Evolutionary conservation across 495 filamentous ascomycete species (phyloP).

Genomic region (Neurospora terricola): DNA sequence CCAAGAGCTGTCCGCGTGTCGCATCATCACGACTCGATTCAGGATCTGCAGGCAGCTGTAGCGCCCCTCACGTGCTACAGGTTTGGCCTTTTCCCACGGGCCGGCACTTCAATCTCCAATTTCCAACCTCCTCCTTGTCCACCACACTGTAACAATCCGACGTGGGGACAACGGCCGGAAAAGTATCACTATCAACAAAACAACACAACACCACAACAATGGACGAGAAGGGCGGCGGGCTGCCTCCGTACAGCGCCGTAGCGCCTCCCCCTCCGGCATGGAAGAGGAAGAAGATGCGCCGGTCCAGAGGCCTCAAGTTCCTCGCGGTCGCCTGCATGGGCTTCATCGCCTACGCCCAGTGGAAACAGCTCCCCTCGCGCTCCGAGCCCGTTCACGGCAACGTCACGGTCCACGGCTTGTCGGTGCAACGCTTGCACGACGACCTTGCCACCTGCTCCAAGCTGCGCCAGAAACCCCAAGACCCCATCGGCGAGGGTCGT

Average conservation of each 20-base stretch:
- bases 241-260: slow-evolving; percentile 14
- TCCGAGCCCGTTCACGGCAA: slow-evolving; percentile 1
- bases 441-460: slow-evolving; percentile 28
- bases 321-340: slow-evolving; percentile 26
- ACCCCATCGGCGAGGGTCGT: slow-evolving; percentile 35
- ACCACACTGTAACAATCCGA: neutral
- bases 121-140: neutral
- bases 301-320: slow-evolving; percentile 24
- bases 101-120: neutral
- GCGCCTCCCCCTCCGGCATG: slow-evolving; percentile 7
- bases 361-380: slow-evolving; percentile 29
- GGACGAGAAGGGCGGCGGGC: slow-evolving; percentile 13
- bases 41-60: neutral
- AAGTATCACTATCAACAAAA: neutral
- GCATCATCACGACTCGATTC: neutral
- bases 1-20: neutral
- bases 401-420: slow-evolving; percentile 18
- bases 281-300: slow-evolving; percentile 17
- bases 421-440: slow-evolving; percentile 29
- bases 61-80: neutral
- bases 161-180: neutral
- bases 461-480: slow-evolving; percentile 30
- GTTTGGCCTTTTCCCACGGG: neutral
- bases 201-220: slow-evolving; percentile 2
- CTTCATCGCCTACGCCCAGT: slow-evolving; percentile 40